These are phyloP conservation scores for Dactylorhiza incarnata DNA, from an alignment of 106 monocot species.

Conservation along the genomic window DNA sequence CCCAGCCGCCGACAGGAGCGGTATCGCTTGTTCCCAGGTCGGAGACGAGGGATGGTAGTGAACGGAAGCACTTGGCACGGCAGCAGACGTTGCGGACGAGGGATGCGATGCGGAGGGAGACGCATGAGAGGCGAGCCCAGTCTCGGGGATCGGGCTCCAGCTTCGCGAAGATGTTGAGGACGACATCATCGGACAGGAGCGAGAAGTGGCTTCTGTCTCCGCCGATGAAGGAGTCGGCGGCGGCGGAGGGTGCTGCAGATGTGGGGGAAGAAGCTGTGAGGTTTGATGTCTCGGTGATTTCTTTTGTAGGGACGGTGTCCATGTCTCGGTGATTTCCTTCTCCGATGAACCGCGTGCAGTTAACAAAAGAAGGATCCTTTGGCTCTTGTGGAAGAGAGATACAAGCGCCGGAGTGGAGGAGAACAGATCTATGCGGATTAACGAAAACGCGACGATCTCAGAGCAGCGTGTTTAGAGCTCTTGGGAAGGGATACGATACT, in stretches of 20 bases:
- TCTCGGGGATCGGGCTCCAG: conserved; percentile 71
- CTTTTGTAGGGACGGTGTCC: background rate
- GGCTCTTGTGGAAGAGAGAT: background rate
- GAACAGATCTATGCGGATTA: background rate
- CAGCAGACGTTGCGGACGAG: conserved; percentile 46
- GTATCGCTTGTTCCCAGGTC: conserved; percentile 10
- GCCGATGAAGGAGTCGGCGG: background rate
- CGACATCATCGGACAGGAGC: conserved; percentile 56
- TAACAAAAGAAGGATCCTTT: background rate
- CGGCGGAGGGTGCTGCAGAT: no score
- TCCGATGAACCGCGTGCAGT: background rate
- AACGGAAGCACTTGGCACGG: conserved; percentile 32
- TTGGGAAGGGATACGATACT: background rate
- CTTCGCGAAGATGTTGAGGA: conserved; percentile 54
- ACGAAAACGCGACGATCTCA: no score
- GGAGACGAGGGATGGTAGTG: conserved; percentile 20
- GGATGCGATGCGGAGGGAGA: conserved; percentile 45
- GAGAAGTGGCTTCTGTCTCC: conserved; percentile 13
- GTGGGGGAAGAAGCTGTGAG: no score
- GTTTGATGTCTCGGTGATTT: background rate
- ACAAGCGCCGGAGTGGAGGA: background rate
- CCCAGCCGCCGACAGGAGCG: conserved; percentile 29
- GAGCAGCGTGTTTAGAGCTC: background rate
- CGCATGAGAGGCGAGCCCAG: conserved; percentile 65
- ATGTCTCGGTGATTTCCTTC: background rate